A percentile compares a stretch with the other conserved stretches of the same genome.
Conservation (phyloP, 305 asterid species). For the Solanum hybrid region DNA sequence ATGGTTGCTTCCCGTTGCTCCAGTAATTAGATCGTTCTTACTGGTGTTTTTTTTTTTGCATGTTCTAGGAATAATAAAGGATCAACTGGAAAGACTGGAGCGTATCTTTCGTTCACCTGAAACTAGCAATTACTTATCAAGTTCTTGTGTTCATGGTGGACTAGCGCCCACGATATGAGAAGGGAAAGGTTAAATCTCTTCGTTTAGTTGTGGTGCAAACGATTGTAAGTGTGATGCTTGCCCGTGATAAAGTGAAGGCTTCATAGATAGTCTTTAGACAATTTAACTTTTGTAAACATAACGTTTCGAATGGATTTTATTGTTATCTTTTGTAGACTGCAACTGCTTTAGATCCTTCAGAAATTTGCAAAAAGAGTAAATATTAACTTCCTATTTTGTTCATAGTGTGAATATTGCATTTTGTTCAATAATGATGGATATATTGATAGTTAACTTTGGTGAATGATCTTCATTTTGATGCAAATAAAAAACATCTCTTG, state of each 20-base stretch:
- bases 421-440: background rate
- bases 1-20: background rate
- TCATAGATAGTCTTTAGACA: background rate
- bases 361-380: background rate
- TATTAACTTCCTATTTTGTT: background rate
- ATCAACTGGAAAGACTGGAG: background rate
- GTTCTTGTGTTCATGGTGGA: background rate
- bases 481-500: no score
- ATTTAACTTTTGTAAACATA: background rate
- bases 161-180: background rate
- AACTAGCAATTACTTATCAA: background rate
- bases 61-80: background rate
- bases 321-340: background rate
- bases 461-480: background rate
- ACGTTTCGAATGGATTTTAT: background rate
- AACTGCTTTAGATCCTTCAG: background rate
- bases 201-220: background rate
- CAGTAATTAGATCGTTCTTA: background rate
- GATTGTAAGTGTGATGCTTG: background rate
- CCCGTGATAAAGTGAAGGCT: slow-evolving; percentile 1
- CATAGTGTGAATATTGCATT: background rate
- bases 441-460: background rate
- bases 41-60: background rate
- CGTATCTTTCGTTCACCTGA: background rate
- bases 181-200: background rate